Conservation (phyloP, 441 rosid species). For the Jatropha multifida region DNA sequence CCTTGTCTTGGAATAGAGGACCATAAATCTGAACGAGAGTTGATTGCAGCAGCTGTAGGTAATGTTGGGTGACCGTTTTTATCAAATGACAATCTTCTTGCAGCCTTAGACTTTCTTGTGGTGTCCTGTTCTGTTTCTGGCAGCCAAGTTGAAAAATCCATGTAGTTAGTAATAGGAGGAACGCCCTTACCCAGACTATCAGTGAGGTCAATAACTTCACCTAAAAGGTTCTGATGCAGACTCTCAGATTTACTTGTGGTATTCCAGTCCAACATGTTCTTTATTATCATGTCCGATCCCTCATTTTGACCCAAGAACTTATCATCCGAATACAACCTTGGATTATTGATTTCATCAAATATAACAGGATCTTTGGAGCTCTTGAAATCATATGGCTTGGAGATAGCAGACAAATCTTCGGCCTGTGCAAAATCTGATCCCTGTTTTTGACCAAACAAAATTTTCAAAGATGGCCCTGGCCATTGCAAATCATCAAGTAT, state of each 20-base stretch:
- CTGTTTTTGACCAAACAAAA: conserved; percentile 38
- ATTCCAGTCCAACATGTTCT: conserved; percentile 31
- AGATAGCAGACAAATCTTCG: conserved; percentile 30
- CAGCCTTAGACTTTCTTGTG: conserved; percentile 44
- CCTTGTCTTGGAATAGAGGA: conserved; percentile 31
- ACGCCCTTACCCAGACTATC: conserved; percentile 38
- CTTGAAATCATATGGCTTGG: conserved; percentile 24
- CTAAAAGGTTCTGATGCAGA: conserved; percentile 40
- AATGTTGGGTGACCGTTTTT: conserved; percentile 40
- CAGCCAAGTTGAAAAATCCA: conserved; percentile 36
- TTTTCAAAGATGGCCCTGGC: conserved; percentile 39
- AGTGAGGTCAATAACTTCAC: conserved; percentile 58
- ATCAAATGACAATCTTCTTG: conserved; percentile 56
- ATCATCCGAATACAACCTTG: conserved; percentile 35
- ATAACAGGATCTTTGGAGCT: conserved; percentile 26
- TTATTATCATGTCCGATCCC: conserved; percentile 35
- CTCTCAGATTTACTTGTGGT: conserved; percentile 34
- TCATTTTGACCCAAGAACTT: conserved; percentile 31
- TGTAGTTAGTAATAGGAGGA: conserved; percentile 36
- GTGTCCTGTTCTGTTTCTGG: conserved; percentile 47
- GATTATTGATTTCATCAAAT: conserved; percentile 29
- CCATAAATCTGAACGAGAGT: conserved; percentile 41
- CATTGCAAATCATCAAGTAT: conserved; percentile 34
- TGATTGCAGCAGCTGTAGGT: conserved; percentile 48
- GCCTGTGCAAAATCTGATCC: conserved; percentile 31